Evolutionary conservation across 495 filamentous ascomycete genomes (phyloP).

Genomic region (Parathielavia hyrcaniae): DNA sequence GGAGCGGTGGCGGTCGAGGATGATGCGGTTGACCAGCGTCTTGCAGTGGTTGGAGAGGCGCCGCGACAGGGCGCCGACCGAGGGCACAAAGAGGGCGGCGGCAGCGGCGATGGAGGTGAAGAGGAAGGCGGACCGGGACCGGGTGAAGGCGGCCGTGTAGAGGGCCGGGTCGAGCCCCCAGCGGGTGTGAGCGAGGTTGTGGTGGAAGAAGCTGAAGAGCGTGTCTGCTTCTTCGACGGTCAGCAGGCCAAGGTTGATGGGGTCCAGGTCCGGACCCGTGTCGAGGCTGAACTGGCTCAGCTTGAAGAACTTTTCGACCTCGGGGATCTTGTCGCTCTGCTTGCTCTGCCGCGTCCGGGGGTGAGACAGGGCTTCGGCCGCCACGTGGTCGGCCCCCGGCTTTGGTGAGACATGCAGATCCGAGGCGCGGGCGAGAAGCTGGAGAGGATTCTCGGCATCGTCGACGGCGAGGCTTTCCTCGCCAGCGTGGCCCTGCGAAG

Average conservation of each 20-base stretch:
- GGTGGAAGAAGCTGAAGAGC: constrained; percentile 61
- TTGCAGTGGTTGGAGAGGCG: constrained; percentile 59
- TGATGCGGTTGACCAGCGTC: constrained; percentile 54
- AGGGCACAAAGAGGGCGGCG: constrained; percentile 58
- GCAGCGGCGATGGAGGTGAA: constrained; percentile 64
- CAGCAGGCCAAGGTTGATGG: constrained; percentile 59
- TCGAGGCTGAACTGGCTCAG: constrained; percentile 55
- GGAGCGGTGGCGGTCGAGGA: constrained; percentile 54
- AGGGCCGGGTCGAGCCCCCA: constrained; percentile 65
- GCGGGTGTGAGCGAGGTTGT: constrained; percentile 64
- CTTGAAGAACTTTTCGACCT: constrained; percentile 53
- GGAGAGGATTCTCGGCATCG: constrained; percentile 68
- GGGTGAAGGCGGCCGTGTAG: constrained; percentile 58
- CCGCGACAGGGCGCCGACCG: constrained; percentile 55
- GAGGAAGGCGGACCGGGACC: constrained; percentile 59
- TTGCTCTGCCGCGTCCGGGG: constrained; percentile 23
- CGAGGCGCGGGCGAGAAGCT: constrained; percentile 63
- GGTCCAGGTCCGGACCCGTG: constrained; percentile 56
- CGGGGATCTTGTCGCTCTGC: constrained; percentile 29
- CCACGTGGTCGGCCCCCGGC: constrained; percentile 19
- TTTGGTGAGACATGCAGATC: constrained; percentile 56
- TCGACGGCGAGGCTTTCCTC: constrained; percentile 51
- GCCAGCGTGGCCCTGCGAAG: constrained; percentile 29
- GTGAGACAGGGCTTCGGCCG: constrained; percentile 23
- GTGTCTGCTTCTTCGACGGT: constrained; percentile 55